Percentiles rank a stretch among this genome's conserved stretches.
Conservation (phyloP, 1,139 yeast genomes). For the Kluyveromyces sp. region DNA sequence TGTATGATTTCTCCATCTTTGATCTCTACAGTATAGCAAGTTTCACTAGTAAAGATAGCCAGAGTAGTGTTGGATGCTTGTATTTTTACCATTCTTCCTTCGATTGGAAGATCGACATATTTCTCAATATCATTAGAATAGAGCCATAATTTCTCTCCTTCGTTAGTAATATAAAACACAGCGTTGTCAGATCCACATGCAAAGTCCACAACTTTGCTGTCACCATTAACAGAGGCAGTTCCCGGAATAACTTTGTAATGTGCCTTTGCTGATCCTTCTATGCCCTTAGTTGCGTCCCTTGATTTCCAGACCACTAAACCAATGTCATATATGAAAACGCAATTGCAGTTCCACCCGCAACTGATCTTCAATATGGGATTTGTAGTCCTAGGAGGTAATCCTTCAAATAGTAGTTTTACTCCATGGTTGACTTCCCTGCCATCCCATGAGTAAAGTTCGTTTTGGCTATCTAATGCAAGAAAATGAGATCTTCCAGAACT, state of each 20-base stretch:
- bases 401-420: conserved; percentile 37
- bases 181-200: conserved; percentile 44
- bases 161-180: conserved; percentile 42
- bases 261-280: conserved; percentile 30
- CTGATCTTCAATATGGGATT: conserved; percentile 40
- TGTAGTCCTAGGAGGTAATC: conserved; percentile 16
- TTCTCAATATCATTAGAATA: conserved; percentile 31
- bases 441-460: conserved; percentile 61
- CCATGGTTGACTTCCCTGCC: conserved; percentile 39
- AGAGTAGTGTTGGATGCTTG: conserved; percentile 32
- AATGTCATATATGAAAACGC: conserved; percentile 41
- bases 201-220: conserved; percentile 43
- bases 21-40: conserved; percentile 32
- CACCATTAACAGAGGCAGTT: conserved; percentile 31
- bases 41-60: conserved; percentile 47
- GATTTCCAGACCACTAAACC: conserved; percentile 59
- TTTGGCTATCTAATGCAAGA: conserved; percentile 49
- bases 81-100: conserved; percentile 23
- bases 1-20: conserved; percentile 33
- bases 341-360: conserved; percentile 66
- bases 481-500: conserved; percentile 64
- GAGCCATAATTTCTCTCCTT: conserved; percentile 38
- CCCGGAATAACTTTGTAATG: conserved; percentile 37
- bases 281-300: conserved; percentile 33
- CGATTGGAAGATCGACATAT: conserved; percentile 18